phyloP scores from a whole-genome alignment of 768 basidiomycete species.

The Melanogaster broomeanus region DNA sequence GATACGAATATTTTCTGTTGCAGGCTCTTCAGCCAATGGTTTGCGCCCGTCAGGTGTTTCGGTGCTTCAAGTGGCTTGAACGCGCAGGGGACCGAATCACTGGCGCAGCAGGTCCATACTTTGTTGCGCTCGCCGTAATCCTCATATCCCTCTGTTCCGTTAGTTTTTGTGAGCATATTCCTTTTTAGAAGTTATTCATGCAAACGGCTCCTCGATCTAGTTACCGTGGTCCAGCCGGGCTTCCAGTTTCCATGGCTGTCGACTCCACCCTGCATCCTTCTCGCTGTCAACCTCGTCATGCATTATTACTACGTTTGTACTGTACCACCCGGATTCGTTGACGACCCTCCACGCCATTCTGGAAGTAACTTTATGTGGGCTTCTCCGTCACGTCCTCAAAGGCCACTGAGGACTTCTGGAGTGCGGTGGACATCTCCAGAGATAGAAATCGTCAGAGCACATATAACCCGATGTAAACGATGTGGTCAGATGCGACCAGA shows the following conservation, averaged over 20 bases:
- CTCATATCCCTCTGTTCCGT: constrained; percentile 69
- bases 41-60: constrained; percentile 40
- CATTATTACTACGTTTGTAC: constrained; percentile 90
- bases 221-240: constrained; percentile 74
- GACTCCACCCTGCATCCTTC: constrained; percentile 69
- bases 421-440: constrained; percentile 51
- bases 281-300: constrained; percentile 70
- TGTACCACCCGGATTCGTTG: constrained; percentile 75
- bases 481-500: constrained; percentile 76
- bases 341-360: constrained; percentile 49
- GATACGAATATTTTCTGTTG: not conserved
- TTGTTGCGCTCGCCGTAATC: constrained; percentile 77
- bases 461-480: constrained; percentile 62
- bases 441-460: constrained; percentile 54
- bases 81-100: constrained; percentile 75
- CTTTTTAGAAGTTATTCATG: not conserved
- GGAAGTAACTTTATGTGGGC: constrained; percentile 62
- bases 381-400: constrained; percentile 13
- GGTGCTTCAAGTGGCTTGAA: constrained; percentile 71
- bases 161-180: constrained; percentile 72
- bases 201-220: constrained; percentile 41
- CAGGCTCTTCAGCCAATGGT: constrained; percentile 17
- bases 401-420: constrained; percentile 33
- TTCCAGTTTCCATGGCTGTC: constrained; percentile 60
- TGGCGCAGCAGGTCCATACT: constrained; percentile 89